Percentiles rank a stretch among this genome's conserved stretches.
These are phyloP conservation scores for Domatiomyces globalis DNA, from an alignment of 2,329 filamentous ascomycete genomes.

Conservation along the genomic window DNA sequence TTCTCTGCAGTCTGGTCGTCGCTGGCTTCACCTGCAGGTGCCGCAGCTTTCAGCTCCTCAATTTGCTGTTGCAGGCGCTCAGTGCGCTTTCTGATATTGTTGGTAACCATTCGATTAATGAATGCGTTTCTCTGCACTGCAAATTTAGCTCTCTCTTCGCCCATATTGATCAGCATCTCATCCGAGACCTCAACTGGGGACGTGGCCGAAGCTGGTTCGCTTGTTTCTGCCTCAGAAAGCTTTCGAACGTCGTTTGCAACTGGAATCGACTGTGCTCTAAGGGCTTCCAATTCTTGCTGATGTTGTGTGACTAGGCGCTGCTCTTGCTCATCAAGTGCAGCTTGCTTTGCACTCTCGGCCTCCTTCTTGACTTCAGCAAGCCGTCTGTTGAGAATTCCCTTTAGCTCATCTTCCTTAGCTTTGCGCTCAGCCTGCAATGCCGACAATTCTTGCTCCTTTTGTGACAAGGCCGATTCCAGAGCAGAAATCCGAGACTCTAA, in stretches of 20 bases:
- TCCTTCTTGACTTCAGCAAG: conserved; percentile 43
- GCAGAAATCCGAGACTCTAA: conserved; percentile 47
- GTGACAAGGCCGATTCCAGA: conserved; percentile 38
- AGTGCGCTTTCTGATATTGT: conserved; percentile 43
- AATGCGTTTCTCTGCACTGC: conserved; percentile 37
- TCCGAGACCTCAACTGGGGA: conserved; percentile 22
- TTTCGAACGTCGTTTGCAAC: conserved; percentile 22
- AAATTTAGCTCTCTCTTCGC: conserved; percentile 36
- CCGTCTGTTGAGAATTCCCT: conserved; percentile 56
- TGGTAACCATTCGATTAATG: conserved; percentile 36
- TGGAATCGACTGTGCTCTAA: conserved; percentile 24
- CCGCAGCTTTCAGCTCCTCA: conserved; percentile 21
- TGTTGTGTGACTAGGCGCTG: conserved; percentile 21
- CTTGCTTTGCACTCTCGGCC: conserved; percentile 32
- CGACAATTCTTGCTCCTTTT: conserved; percentile 36
- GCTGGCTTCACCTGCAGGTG: not conserved
- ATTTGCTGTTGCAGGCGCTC: conserved; percentile 22
- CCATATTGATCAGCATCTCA: conserved; percentile 28
- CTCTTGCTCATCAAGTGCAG: conserved; percentile 14
- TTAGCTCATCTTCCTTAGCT: conserved; percentile 42
- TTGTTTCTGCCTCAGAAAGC: conserved; percentile 9
- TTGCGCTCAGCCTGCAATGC: conserved; percentile 33
- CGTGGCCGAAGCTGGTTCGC: conserved; percentile 14
- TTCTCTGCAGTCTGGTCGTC: conserved; percentile 2
- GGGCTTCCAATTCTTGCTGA: conserved; percentile 28